Percentiles rank a stretch among this genome's conserved stretches.
Conservation (phyloP, 1,284 basidiomycete species). For the Cronartium ribicola region DNA sequence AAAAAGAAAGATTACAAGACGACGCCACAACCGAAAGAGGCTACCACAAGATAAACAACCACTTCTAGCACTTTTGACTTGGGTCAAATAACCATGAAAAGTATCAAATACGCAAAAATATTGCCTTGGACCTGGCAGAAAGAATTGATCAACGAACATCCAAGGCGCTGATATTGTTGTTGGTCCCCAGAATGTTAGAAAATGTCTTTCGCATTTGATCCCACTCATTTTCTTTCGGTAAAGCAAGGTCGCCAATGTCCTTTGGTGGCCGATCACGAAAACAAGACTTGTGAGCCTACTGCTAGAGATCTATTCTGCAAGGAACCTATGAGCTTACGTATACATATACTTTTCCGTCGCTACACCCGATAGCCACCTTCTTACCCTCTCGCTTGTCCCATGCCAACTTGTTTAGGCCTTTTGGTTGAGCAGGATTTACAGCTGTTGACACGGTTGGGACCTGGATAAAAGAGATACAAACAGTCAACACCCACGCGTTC, state of each 20-base stretch:
- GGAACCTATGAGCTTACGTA: conserved; percentile 57
- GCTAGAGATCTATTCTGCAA: not conserved
- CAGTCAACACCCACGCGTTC: not conserved
- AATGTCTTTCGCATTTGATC: conserved; percentile 41
- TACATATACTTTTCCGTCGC: conserved; percentile 85
- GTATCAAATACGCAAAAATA: too few species aligned
- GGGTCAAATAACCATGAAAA: too few species aligned
- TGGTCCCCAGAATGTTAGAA: conserved; percentile 21
- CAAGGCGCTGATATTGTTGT: conserved; percentile 23
- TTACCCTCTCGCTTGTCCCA: conserved; percentile 86
- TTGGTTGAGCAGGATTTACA: conserved; percentile 60
- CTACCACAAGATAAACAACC: too few species aligned
- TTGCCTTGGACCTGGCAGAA: too few species aligned
- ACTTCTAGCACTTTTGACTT: too few species aligned
- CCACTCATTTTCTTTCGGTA: conserved; percentile 42
- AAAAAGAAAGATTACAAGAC: too few species aligned
- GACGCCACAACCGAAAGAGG: too few species aligned
- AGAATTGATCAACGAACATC: conserved; percentile 19
- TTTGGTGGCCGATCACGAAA: not conserved
- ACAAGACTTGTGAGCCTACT: not conserved
- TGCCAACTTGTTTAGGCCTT: conserved; percentile 87
- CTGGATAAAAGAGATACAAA: conserved; percentile 53
- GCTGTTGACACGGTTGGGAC: conserved; percentile 72
- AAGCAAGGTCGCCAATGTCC: conserved; percentile 38
- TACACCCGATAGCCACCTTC: conserved; percentile 78